phyloP scores from a whole-genome alignment of 2,329 filamentous ascomycete genomes.

The Camptophora hylomeconis region DNA sequence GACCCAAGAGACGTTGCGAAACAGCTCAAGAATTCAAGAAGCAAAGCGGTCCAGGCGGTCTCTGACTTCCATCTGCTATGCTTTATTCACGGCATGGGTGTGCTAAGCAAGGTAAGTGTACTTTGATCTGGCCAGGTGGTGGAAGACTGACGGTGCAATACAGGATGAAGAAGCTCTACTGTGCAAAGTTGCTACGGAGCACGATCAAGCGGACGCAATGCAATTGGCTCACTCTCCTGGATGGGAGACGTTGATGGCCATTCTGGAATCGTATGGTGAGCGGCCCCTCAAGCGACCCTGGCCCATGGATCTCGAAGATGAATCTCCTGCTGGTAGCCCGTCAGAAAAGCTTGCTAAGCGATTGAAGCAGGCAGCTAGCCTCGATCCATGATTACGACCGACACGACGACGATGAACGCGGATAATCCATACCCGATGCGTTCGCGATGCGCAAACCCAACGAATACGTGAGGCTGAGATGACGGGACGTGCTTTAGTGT shows the following conservation, averaged over 20 bases:
- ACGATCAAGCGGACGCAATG: constrained; percentile 68
- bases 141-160: constrained; percentile 4
- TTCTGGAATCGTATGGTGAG: constrained; percentile 91
- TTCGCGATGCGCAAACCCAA: no score
- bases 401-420: no score
- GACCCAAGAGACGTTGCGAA: constrained; percentile 58
- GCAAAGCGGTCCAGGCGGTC: constrained; percentile 52
- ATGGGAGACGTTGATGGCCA: constrained; percentile 87
- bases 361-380: constrained; percentile 41
- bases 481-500: no score
- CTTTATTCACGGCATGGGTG: constrained; percentile 67
- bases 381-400: constrained; percentile 18
- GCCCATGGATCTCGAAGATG: constrained; percentile 22
- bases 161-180: constrained; percentile 84
- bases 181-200: constrained; percentile 68
- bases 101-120: constrained; percentile 66
- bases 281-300: constrained; percentile 35
- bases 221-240: constrained; percentile 76
- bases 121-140: not conserved
- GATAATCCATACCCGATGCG: no score
- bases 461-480: no score
- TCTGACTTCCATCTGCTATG: constrained; percentile 93
- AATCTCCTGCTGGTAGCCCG: constrained; percentile 34
- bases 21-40: constrained; percentile 54
- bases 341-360: constrained; percentile 49